Evolutionary conservation across 352 stramenopile species (phyloP).

Genomic region (Pythium rishiriense): DNA sequence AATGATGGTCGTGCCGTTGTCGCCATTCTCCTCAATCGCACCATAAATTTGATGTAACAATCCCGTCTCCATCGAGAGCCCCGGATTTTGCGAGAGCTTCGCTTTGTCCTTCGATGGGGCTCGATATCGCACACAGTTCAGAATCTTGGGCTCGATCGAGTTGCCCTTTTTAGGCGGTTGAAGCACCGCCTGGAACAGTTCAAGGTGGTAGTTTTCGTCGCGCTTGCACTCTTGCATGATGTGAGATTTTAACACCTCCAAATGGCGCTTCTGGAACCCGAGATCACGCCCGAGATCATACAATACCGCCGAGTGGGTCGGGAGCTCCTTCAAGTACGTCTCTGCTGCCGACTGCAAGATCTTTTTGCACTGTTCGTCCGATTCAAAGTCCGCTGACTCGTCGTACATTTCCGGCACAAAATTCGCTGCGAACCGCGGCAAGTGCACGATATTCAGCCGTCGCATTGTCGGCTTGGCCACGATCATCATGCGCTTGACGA

Average conservation of each 20-base stretch:
- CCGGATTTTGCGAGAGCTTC: slow-evolving; percentile 18
- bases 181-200: slow-evolving; percentile 78
- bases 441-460: slow-evolving; percentile 78
- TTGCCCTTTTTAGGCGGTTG: slow-evolving; percentile 48
- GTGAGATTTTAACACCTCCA: slow-evolving; percentile 62
- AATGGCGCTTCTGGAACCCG: slow-evolving; percentile 63
- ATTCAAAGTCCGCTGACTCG: slow-evolving; percentile 72
- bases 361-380: slow-evolving; percentile 77
- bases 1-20: slow-evolving; percentile 67
- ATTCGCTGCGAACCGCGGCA: slow-evolving; percentile 62
- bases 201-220: slow-evolving; percentile 57
- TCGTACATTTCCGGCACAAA: slow-evolving; percentile 74
- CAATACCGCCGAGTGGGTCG: slow-evolving; percentile 62
- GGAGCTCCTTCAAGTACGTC: slow-evolving; percentile 58
- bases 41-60: slow-evolving; percentile 71
- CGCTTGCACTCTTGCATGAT: slow-evolving; percentile 71
- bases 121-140: slow-evolving; percentile 82
- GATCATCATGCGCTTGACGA: slow-evolving; percentile 86
- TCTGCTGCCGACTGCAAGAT: slow-evolving; percentile 57
- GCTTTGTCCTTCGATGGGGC: slow-evolving; percentile 18
- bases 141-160: slow-evolving; percentile 64
- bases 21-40: slow-evolving; percentile 67
- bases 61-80: slow-evolving; percentile 66
- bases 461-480: slow-evolving; percentile 56
- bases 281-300: slow-evolving; percentile 72